Evolutionary conservation across 495 filamentous ascomycete species (phyloP), one percentile per base, ranked within the genome.

Genomic region (Penicillium tannophilum): DNA sequence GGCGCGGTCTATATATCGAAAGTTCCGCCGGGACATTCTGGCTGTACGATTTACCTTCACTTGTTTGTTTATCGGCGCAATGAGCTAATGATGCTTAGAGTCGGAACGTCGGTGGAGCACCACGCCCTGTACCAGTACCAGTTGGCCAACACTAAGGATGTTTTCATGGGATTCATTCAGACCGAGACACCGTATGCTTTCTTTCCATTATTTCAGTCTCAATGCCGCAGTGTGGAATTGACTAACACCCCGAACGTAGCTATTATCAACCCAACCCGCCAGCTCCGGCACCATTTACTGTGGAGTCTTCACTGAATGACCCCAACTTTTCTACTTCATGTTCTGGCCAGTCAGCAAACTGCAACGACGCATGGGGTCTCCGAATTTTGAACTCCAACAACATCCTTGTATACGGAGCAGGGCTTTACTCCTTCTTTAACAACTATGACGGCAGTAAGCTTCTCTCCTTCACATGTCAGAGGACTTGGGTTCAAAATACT

Each of bases 101-200:
- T 36, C 9, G 33, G 33, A 36, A 90, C 89, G 0, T 76, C 85
- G 0, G 82, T 82, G 2, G 90, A 94, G 72, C 90, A 94, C 70
- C 77, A 80, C 62, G 71, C 80, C 3, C 76, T 93, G 0, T 91
- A 90, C 67, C 89, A 93, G 68, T 93, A 92, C 76, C 88, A 92
- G 59, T 66, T 92, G 48, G 74, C 76, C 56, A 79, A 78, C 44
- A 88, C 88, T 1, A 74, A 82, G 63, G 83, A 91, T 67, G 73
- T 92, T 59, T 86, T 80, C 64, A 83, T 86, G 73, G 84, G 85
- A 16, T 80, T 87, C 72, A 88, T 92, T 67, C 90, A 94, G 65
- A 91, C 90, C 2, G 90, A 93, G 70, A 89, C 90, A 0, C 89
- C 86, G 4, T 66, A 80, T 76, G 33, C 10, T 36, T 36, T 14